Conservation (phyloP, 306 rosid genomes). For the Cyclanthera cordifolia region DNA sequence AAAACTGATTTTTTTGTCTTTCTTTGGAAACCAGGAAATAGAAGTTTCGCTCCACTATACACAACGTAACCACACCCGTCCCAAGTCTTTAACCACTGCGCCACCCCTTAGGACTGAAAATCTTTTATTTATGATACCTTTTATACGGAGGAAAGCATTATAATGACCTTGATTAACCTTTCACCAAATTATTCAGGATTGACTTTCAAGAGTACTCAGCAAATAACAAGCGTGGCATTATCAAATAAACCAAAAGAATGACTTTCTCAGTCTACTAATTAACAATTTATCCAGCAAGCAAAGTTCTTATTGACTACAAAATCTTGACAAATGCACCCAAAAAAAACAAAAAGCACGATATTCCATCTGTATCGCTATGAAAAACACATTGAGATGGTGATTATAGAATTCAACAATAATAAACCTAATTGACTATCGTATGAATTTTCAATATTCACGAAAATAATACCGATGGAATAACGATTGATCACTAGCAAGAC, state of each 20-base stretch:
- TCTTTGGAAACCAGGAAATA: too few species aligned
- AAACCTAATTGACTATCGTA: not conserved
- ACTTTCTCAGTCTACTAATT: not conserved
- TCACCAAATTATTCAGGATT: too few species aligned
- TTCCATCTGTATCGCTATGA: not conserved
- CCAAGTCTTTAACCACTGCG: too few species aligned
- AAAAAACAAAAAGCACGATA: not conserved
- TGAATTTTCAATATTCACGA: not conserved
- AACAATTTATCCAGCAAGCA: not conserved
- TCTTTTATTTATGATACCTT: too few species aligned
- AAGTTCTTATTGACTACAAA: not conserved
- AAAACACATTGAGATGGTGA: not conserved
- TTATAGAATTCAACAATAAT: not conserved
- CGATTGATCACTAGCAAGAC: not conserved
- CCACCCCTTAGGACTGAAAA: too few species aligned
- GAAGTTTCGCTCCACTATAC: too few species aligned
- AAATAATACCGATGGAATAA: too few species aligned
- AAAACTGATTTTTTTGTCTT: too few species aligned
- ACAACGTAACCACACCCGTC: too few species aligned
- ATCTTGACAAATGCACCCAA: not conserved
- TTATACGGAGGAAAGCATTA: too few species aligned
- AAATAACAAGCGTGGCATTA: not conserved
- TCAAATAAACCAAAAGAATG: not conserved
- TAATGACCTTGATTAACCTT: too few species aligned
- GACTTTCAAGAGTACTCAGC: not conserved